These are phyloP conservation scores for Aspergillus pseudonomiae DNA, from an alignment of 2,329 filamentous ascomycete genomes.

Conservation along the genomic window DNA sequence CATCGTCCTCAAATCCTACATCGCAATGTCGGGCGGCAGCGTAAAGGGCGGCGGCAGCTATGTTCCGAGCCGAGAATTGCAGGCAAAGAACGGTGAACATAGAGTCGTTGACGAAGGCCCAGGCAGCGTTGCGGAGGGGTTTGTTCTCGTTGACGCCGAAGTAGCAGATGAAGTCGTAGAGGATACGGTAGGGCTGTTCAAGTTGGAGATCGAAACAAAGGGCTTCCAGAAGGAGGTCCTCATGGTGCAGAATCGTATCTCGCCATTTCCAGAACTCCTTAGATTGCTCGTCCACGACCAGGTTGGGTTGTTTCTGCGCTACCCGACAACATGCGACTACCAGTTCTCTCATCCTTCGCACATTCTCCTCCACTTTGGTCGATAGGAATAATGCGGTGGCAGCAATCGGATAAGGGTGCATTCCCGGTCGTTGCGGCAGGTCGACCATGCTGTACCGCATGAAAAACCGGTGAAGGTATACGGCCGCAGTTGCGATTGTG, in stretches of 20 bases:
- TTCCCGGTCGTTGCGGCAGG: slow-evolving; percentile 67
- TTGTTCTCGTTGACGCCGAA: slow-evolving; percentile 79
- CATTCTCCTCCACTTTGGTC: slow-evolving; percentile 97
- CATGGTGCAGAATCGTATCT: slow-evolving; percentile 88
- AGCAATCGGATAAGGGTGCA: slow-evolving; percentile 92
- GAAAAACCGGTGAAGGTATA: slow-evolving; percentile 95
- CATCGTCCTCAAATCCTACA: slow-evolving; percentile 73
- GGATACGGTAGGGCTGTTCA: slow-evolving; percentile 81
- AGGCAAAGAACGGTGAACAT: slow-evolving; percentile 83
- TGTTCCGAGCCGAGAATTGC: slow-evolving; percentile 74
- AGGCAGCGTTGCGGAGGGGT: slow-evolving; percentile 78
- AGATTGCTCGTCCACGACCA: slow-evolving; percentile 92
- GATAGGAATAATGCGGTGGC: slow-evolving; percentile 91
- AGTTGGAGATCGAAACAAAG: slow-evolving; percentile 93
- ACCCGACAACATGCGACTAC: slow-evolving; percentile 93
- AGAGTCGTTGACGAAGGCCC: slow-evolving; percentile 92
- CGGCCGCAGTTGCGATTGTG: slow-evolving; percentile 86
- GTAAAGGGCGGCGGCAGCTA: slow-evolving; percentile 84
- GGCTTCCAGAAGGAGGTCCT: slow-evolving; percentile 88
- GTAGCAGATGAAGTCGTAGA: slow-evolving; percentile 78
- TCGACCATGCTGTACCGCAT: slow-evolving; percentile 85
- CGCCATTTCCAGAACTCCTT: slow-evolving; percentile 99
- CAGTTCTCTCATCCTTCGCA: slow-evolving; percentile 90
- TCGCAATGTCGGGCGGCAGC: slow-evolving; percentile 77
- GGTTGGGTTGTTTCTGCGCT: slow-evolving; percentile 88